phyloP scores from a whole-genome alignment of 1,284 basidiomycete species.

The Pseudozyma thailandica region DNA sequence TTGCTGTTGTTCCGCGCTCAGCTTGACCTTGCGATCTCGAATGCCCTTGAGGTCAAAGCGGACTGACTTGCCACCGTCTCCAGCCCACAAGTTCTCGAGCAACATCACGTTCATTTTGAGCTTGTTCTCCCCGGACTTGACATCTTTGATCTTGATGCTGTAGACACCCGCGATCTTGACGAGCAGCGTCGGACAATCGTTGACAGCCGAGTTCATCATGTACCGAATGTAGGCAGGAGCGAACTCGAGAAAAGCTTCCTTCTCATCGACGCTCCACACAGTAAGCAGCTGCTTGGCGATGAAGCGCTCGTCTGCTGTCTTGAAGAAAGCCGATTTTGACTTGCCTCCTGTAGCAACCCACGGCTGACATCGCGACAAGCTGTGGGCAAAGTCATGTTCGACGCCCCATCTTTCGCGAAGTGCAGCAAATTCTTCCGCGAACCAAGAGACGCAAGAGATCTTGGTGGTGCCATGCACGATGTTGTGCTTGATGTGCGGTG shows the following conservation, averaged over 20 bases:
- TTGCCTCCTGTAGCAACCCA: conserved; percentile 60
- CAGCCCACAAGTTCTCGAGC: conserved; percentile 61
- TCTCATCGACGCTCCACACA: conserved; percentile 62
- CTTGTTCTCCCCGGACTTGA: conserved; percentile 50
- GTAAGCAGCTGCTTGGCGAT: conserved; percentile 61
- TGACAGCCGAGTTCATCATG: conserved; percentile 55
- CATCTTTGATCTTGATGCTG: conserved; percentile 63
- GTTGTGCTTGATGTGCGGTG: conserved; percentile 62
- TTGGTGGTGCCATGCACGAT: conserved; percentile 54
- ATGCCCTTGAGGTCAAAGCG: conserved; percentile 64
- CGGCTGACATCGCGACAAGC: conserved; percentile 52
- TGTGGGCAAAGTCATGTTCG: conserved; percentile 53
- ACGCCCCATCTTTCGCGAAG: conserved; percentile 58
- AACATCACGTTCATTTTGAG: conserved; percentile 63
- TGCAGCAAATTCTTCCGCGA: conserved; percentile 61
- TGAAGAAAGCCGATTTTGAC: conserved; percentile 58
- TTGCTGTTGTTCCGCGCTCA: conserved; percentile 43
- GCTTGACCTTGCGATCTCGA: conserved; percentile 54
- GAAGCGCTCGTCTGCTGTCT: conserved; percentile 55
- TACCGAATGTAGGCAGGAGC: conserved; percentile 62
- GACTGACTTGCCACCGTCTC: conserved; percentile 43
- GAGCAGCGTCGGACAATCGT: conserved; percentile 57
- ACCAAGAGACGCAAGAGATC: conserved; percentile 63
- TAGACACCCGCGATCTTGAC: conserved; percentile 64
- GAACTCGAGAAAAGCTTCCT: conserved; percentile 62